These are phyloP conservation scores for Macroventuria anomochaeta DNA, from an alignment of 2,329 filamentous ascomycete genomes.

Conservation along the genomic window DNA sequence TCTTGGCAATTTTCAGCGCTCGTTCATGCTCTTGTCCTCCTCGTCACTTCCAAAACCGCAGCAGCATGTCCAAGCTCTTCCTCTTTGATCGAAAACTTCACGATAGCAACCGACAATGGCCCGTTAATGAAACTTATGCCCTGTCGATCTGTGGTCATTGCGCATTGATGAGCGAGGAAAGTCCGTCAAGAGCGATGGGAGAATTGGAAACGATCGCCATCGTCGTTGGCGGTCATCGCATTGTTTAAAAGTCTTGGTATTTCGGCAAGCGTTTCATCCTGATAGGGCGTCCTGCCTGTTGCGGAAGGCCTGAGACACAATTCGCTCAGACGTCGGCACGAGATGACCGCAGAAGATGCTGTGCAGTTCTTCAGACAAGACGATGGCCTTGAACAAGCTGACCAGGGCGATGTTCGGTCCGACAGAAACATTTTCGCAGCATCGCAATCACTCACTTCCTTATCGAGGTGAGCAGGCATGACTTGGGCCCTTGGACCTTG, in stretches of 20 bases:
- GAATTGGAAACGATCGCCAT: neutral
- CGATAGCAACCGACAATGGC: neutral
- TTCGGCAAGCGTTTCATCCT: constrained; percentile 11
- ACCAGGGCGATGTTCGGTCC: neutral
- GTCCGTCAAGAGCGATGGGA: neutral
- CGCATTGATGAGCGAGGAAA: neutral
- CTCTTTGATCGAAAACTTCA: neutral
- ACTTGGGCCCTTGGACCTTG: neutral
- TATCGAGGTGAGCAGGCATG: neutral
- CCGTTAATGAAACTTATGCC: neutral
- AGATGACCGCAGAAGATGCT: neutral
- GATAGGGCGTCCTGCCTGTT: constrained; percentile 3
- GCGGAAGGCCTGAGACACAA: constrained; percentile 4
- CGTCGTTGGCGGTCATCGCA: neutral
- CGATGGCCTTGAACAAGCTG: neutral
- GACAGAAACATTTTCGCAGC: neutral
- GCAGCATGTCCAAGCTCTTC: constrained; percentile 1
- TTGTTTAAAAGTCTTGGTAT: constrained; percentile 7
- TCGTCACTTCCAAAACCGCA: neutral
- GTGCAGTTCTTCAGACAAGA: neutral
- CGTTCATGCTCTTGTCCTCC: neutral
- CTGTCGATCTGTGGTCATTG: constrained; percentile 1
- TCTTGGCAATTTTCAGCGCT: constrained; percentile 3
- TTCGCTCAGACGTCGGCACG: neutral
- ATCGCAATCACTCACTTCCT: neutral